These are phyloP conservation scores for Phytophthora podocarpi DNA, from an alignment of 352 stramenopile species.

Conservation along the genomic window DNA sequence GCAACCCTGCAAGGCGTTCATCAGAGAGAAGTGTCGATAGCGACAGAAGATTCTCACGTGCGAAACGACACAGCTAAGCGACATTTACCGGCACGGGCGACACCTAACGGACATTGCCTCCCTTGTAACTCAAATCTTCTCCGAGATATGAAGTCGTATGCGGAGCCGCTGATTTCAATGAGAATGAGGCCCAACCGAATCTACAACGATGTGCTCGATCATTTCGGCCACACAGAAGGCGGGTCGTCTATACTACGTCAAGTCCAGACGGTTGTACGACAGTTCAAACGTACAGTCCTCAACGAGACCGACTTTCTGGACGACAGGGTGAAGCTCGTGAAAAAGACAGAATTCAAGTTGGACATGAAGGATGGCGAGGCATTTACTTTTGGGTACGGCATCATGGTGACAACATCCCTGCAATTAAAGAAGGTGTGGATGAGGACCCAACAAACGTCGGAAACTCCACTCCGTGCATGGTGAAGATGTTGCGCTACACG, in stretches of 20 bases:
- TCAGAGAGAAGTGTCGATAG: no score
- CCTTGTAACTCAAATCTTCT: not conserved
- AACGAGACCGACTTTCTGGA: slow-evolving; percentile 1
- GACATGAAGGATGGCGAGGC: not conserved
- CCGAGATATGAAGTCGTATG: not conserved
- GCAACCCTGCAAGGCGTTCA: no score
- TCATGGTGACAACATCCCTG: not conserved
- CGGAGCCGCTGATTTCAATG: not conserved
- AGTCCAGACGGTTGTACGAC: not conserved
- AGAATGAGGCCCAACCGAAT: slow-evolving; percentile 5
- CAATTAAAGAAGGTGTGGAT: not conserved
- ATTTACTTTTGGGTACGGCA: not conserved
- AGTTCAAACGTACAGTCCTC: not conserved
- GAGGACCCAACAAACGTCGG: not conserved
- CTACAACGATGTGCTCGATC: slow-evolving; percentile 9
- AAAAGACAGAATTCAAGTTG: not conserved
- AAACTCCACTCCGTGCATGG: no score
- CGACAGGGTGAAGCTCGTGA: slow-evolving; percentile 1
- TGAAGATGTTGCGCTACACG: not conserved
- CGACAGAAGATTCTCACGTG: no score
- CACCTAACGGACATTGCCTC: no score
- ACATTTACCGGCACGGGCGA: no score
- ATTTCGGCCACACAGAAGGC: not conserved
- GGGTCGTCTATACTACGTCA: not conserved
- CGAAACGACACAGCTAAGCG: no score